Base-by-base conservation (phyloP, 169 alveolate species). In the Neospora caninum region DNA sequence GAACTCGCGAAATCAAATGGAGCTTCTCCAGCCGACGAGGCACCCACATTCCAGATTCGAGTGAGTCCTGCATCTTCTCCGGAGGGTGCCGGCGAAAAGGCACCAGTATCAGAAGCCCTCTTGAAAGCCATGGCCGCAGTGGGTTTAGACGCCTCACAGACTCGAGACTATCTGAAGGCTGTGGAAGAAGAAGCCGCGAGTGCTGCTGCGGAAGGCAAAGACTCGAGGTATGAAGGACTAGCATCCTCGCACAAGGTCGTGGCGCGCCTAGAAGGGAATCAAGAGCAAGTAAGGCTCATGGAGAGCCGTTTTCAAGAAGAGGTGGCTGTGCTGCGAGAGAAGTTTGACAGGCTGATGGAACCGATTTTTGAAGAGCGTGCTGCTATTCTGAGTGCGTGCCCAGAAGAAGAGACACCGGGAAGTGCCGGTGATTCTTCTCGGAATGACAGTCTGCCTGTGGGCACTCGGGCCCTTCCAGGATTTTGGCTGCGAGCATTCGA, bases 311-410 rank as follows among this genome's bases (percentile, higher is more conserved):
- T 73, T 16, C 84, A 73, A 18, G 84, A 73, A n/a, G 84, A 18
- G n/a, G 42, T 73, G n/a, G 43, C 13, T 34, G 84, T n/a, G 1
- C 84, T 73, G 84, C 84, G 84, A 73, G 84, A 73, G 39, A 73
- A 73, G 84, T 73, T 20, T n/a, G 84, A 73, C 42, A 31, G 84
- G 45, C 84, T 73, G 38, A 73, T 73, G 84, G 84, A 73, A n/a
- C 84, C 84, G 25, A 36, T 73, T 16, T 73, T 73, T 36, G 84
- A 73, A 16, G 42, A 73, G 42, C 84, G 84, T 9, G 84, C 84
- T 10, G 25, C 27, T 10, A 73, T 73, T 20, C 84, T 73, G 39
- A 34, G 20, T 73, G 25, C 31, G 41, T 7, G 43, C 7, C 49
- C 25, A 73, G 84, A 73, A 9, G 84, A 73, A n/a, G 84, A 22